phyloP scores from a whole-genome alignment of 805 yeast genomes.

The Barnettozyma pratensis region DNA sequence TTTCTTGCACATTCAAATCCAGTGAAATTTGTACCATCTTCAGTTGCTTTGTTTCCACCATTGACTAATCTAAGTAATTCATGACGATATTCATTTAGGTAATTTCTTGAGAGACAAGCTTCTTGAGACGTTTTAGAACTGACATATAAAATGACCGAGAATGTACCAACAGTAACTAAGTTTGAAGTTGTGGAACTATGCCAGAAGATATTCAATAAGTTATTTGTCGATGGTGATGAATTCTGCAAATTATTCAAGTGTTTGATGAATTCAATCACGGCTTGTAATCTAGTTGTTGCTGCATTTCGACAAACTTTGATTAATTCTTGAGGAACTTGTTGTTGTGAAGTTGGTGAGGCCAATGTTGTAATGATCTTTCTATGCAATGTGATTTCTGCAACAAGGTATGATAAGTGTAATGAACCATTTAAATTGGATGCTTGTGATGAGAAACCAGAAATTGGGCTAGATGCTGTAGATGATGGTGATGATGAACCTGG shows the following conservation, averaged over 20 bases:
- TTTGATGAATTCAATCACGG: slow-evolving; percentile 75
- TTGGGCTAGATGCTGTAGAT: background rate
- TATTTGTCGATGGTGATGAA: slow-evolving; percentile 32
- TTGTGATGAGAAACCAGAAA: background rate
- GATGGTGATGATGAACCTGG: background rate
- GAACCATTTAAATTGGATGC: slow-evolving; percentile 71
- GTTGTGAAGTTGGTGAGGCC: slow-evolving; percentile 28
- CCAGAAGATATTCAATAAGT: slow-evolving; percentile 79
- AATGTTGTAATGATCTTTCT: slow-evolving; percentile 57
- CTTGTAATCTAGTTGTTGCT: slow-evolving; percentile 74
- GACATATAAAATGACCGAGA: slow-evolving; percentile 75
- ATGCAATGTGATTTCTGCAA: slow-evolving; percentile 84
- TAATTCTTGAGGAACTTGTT: slow-evolving; percentile 46
- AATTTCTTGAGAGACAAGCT: slow-evolving; percentile 56
- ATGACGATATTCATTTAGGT: slow-evolving; percentile 73
- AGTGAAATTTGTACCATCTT: background rate
- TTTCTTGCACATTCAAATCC: slow-evolving; percentile 53
- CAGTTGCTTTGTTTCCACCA: background rate
- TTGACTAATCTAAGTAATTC: slow-evolving; percentile 67
- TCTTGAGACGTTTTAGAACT: slow-evolving; percentile 63
- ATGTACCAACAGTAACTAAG: slow-evolving; percentile 78
- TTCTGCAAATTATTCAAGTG: slow-evolving; percentile 38
- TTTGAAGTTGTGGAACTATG: slow-evolving; percentile 76
- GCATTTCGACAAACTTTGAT: slow-evolving; percentile 74
- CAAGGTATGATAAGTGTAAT: slow-evolving; percentile 79